Percentiles rank a stretch among this genome's conserved stretches.
Evolutionary conservation across 768 basidiomycete genomes (phyloP).

Genomic region (Amanita phalloides): DNA sequence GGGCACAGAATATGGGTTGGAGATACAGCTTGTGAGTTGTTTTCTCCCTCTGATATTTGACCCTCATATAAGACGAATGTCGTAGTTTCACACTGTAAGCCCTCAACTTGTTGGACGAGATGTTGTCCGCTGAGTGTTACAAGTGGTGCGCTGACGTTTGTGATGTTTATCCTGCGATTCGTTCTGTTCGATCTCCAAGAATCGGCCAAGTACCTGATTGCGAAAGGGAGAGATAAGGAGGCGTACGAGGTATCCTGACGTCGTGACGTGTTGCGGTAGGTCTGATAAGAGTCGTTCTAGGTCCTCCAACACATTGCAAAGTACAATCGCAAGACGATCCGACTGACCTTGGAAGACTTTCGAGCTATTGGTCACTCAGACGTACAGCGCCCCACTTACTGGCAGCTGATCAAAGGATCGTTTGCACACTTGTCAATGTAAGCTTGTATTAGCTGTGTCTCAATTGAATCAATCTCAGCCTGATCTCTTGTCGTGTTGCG

Average conservation of each 20-base stretch:
- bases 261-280: no score
- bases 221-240: constrained; percentile 44
- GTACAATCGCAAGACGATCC: constrained; percentile 32
- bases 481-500: neutral
- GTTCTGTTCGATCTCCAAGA: constrained; percentile 50
- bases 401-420: constrained; percentile 20
- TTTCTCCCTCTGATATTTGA: neutral
- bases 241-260: constrained; percentile 28
- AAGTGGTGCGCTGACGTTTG: constrained; percentile 38
- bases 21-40: constrained; percentile 37
- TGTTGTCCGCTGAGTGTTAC: neutral
- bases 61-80: neutral
- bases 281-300: constrained; percentile 12
- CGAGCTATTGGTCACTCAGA: constrained; percentile 14
- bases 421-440: constrained; percentile 31
- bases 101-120: neutral
- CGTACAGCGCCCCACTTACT: constrained; percentile 11
- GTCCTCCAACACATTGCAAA: constrained; percentile 38
- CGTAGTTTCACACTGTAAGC: constrained; percentile 29
- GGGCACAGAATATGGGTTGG: constrained; percentile 49
- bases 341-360: constrained; percentile 35
- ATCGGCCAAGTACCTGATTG: constrained; percentile 50
- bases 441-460: constrained; percentile 1
- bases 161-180: constrained; percentile 45
- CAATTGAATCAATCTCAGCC: no score